These are phyloP conservation scores for Rhodotorula taiwanensis DNA, from an alignment of 768 basidiomycete species.

Conservation along the genomic window DNA sequence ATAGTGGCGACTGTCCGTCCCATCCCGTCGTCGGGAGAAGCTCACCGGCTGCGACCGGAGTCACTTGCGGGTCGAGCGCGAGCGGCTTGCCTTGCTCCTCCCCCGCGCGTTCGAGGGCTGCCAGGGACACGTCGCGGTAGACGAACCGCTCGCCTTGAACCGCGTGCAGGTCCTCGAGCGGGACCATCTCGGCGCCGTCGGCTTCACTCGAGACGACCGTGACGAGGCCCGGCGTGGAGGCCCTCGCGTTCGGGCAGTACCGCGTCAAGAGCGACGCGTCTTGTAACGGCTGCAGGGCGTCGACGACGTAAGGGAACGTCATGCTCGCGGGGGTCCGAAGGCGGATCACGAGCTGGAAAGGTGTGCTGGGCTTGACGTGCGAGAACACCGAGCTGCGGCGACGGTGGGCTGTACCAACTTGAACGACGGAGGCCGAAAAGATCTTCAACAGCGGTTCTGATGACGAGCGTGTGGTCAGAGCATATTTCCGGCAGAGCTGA, in stretches of 20 bases:
- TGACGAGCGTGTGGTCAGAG: neutral
- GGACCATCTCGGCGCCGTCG: slow-evolving; percentile 12
- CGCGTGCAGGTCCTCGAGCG: slow-evolving; percentile 7
- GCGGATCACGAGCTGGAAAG: slow-evolving; percentile 18
- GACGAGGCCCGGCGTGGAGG: slow-evolving; percentile 11
- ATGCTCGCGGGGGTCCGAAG: slow-evolving; percentile 5
- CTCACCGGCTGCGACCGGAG: slow-evolving; percentile 7
- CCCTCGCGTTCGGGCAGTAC: slow-evolving; percentile 20
- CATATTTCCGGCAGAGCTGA: neutral
- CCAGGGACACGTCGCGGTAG: slow-evolving; percentile 12
- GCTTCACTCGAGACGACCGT: slow-evolving; percentile 12
- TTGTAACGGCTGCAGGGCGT: slow-evolving; percentile 14
- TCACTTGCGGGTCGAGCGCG: neutral
- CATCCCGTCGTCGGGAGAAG: slow-evolving; percentile 11
- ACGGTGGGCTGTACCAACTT: neutral
- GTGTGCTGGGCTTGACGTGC: slow-evolving; percentile 5
- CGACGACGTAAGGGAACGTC: slow-evolving; percentile 16
- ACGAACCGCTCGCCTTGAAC: slow-evolving; percentile 10
- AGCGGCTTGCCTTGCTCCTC: neutral
- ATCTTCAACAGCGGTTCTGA: slow-evolving; percentile 15
- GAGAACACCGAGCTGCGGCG: slow-evolving; percentile 14
- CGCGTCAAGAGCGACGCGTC: slow-evolving; percentile 19
- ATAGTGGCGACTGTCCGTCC: neutral
- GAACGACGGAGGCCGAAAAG: neutral
- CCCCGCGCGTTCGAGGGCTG: neutral